Evolutionary conservation across 1,284 basidiomycete genomes (phyloP).

Genomic region (Ustilago trichophora): DNA sequence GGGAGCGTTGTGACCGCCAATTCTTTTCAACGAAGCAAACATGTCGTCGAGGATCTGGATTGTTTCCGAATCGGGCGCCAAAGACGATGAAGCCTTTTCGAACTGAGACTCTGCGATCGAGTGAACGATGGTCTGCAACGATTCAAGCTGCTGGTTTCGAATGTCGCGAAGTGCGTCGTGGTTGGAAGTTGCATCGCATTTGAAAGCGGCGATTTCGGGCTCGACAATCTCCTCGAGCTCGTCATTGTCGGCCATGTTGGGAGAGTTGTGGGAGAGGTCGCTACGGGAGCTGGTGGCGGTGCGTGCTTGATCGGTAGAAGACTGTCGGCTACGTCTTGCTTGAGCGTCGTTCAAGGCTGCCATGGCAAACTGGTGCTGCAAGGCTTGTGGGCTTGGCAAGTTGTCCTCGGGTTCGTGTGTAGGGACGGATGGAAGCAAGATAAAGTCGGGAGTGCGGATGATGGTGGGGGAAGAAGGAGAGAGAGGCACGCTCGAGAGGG

Average conservation of each 20-base stretch:
- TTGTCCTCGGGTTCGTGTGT: slow-evolving; percentile 53
- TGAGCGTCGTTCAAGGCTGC: slow-evolving; percentile 27
- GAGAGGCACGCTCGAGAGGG: slow-evolving; percentile 1
- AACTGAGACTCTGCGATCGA: slow-evolving; percentile 30
- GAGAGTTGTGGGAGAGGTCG: slow-evolving; percentile 4
- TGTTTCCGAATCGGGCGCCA: slow-evolving; percentile 4
- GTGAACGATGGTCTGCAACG: slow-evolving; percentile 26
- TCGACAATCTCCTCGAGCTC: slow-evolving; percentile 39
- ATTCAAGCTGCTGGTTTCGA: slow-evolving; percentile 33
- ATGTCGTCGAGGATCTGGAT: slow-evolving; percentile 35
- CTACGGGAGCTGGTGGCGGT: slow-evolving; percentile 2
- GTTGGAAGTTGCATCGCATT: slow-evolving; percentile 4
- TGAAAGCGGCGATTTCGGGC: slow-evolving; percentile 4
- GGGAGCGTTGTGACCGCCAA: slow-evolving; percentile 29
- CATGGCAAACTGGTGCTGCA: slow-evolving; percentile 34
- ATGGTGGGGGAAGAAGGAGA: slow-evolving; percentile 35
- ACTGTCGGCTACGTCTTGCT: slow-evolving; percentile 11
- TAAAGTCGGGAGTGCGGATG: slow-evolving; percentile 41
- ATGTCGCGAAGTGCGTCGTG: slow-evolving; percentile 23
- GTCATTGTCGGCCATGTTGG: slow-evolving; percentile 7
- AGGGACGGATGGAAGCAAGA: slow-evolving; percentile 44
- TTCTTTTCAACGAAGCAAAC: slow-evolving; percentile 31
- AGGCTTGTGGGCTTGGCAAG: slow-evolving; percentile 24
- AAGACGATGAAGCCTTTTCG: neutral
- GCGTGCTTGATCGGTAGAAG: slow-evolving; percentile 1